Evolutionary conservation across 2,329 filamentous ascomycete species (phyloP), one percentile per base, ranked within the genome.

Genomic region (Colletotrichum eleusines): DNA sequence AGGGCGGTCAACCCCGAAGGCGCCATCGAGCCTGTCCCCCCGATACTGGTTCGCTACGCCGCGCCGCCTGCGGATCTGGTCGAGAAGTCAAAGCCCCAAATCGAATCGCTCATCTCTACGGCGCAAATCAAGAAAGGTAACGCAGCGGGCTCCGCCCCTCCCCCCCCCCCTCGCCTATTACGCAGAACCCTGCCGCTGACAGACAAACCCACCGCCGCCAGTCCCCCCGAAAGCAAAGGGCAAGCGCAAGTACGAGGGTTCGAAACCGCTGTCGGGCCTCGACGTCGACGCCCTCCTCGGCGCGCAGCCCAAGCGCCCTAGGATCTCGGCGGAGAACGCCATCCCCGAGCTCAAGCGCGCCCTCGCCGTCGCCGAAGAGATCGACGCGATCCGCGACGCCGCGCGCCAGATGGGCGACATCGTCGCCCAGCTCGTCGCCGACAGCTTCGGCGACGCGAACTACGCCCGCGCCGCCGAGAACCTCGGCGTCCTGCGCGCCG

Each of bases 271-370:
- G 11, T 98, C 95, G 0, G 95, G 95, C 26, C 90, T 99, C 50
- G 93, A 98, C 76, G 88, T 98, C 48, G 92, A 95, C 71, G 90
- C 90, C 5, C 88, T 98, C 2, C 89, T 98, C n/a, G 87, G 88
- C 55, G 88, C 86, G 57, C 82, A 82, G 35, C 81, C 80, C 72
- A 83, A 81, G 66, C 69, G 74, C 57, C 61, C 68, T 44, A 74
- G 74, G n/a, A 85, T 90, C 28, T 84, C 84, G 2, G 79, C 87
- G 0, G 87, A 91, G 12, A 98, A 98, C 73, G 90, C 95, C 1
- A 90, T 98, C 6, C 94, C 96, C 0, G 93, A 95, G 71, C 98
- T 97, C 87, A 97, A 95, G 78, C 94, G 94, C 78, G 87, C 91
- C 3, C 84, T 98, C 20, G 85, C 85, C 1, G 82, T 83, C 1